Conservation (phyloP, 208 protist species). For the Kentomonas sorsogonicus region DNA sequence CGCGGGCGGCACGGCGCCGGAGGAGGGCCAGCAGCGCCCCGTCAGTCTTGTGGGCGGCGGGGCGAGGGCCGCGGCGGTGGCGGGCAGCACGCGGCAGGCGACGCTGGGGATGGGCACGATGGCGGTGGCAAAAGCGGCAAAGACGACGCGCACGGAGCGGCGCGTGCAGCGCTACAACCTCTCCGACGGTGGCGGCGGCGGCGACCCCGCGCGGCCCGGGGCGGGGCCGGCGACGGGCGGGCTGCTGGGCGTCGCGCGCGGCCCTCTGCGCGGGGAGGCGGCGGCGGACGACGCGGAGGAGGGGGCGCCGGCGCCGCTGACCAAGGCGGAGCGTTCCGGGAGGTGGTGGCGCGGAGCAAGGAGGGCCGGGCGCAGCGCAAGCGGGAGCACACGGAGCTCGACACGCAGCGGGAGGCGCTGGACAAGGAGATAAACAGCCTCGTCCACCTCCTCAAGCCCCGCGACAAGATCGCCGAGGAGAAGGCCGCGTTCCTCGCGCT, state of each 20-base stretch:
- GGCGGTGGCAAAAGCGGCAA: not conserved
- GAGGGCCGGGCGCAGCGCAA: slow-evolving; percentile 48
- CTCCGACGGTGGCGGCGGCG: no score
- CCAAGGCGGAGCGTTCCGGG: slow-evolving; percentile 54
- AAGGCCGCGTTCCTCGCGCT: slow-evolving; percentile 38
- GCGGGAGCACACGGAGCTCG: slow-evolving; percentile 56
- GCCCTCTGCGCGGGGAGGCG: slow-evolving; percentile 10
- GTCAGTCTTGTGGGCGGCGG: no score
- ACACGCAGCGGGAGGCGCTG: slow-evolving; percentile 49
- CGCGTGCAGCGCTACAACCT: not conserved
- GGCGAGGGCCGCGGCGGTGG: not conserved
- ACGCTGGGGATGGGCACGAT: not conserved
- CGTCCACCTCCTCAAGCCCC: slow-evolving; percentile 57
- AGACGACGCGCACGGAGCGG: slow-evolving; percentile 2
- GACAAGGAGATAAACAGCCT: slow-evolving; percentile 64
- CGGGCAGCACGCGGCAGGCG: not conserved
- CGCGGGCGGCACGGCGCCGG: no score
- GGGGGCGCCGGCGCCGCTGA: slow-evolving; percentile 23
- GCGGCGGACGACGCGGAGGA: slow-evolving; percentile 13
- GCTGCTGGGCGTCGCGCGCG: slow-evolving; percentile 10
- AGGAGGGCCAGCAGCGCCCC: no score
- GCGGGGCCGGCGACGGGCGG: slow-evolving; percentile 20
- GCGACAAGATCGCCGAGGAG: slow-evolving; percentile 62
- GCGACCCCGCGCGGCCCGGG: slow-evolving; percentile 5
- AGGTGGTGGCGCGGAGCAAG: slow-evolving; percentile 63